A percentile compares a stretch with the other conserved stretches of the same genome.
These are phyloP conservation scores for Penicillium crustosum DNA, from an alignment of 2,329 filamentous ascomycete genomes.

Conservation along the genomic window DNA sequence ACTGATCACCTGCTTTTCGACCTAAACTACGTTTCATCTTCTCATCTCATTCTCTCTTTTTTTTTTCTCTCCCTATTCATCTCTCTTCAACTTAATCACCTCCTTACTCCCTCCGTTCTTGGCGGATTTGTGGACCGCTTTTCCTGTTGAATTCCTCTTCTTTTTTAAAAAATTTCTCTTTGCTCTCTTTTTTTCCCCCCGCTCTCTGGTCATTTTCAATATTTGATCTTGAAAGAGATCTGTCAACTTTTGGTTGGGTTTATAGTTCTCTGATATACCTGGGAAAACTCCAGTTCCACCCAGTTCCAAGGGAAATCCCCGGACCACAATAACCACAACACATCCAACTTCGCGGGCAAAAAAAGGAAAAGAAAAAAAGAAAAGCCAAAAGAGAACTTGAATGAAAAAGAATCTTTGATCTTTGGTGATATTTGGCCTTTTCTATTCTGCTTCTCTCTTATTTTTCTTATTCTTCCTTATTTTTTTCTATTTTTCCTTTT, in stretches of 20 bases:
- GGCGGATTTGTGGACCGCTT: conserved; percentile 20
- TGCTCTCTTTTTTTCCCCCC: background rate
- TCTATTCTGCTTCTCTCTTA: conserved; percentile 16
- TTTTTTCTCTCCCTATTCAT: background rate
- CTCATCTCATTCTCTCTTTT: background rate
- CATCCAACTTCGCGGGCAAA: background rate
- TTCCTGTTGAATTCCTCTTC: conserved; percentile 18
- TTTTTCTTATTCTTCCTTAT: conserved; percentile 13
- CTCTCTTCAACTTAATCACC: background rate
- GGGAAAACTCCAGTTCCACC: background rate
- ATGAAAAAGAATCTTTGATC: conserved; percentile 16
- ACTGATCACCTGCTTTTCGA: background rate
- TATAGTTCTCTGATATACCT: too few relatives aligned
- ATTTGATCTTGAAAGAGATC: background rate
- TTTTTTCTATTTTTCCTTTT: background rate
- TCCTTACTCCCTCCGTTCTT: conserved; percentile 24
- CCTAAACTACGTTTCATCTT: background rate
- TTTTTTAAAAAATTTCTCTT: conserved; percentile 4
- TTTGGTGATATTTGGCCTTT: conserved; percentile 17
- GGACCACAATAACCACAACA: too few relatives aligned
- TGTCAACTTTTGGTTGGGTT: too few relatives aligned
- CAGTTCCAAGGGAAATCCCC: background rate
- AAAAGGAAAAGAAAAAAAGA: background rate
- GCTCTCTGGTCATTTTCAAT: conserved; percentile 5
- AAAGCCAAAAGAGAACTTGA: conserved; percentile 4